Percentiles rank a stretch among this genome's conserved stretches.
Evolutionary conservation across 139 green algal species (phyloP).

Genomic region (Haematococcus lacustris): DNA sequence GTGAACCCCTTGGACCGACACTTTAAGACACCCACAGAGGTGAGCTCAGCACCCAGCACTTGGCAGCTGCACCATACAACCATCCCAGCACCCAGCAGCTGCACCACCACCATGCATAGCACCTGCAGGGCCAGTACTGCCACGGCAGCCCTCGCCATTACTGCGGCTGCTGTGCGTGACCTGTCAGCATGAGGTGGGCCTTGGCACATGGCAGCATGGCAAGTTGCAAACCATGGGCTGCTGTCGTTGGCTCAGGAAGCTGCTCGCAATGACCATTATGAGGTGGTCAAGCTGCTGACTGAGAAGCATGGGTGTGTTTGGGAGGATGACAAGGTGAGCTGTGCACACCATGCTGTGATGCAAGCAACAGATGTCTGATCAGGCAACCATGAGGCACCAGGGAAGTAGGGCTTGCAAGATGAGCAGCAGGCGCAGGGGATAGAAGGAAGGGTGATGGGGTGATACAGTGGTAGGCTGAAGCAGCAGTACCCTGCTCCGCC

Average conservation of each 20-base stretch:
- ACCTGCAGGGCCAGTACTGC: neutral
- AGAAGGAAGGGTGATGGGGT: no score
- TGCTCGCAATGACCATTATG: constrained; percentile 63
- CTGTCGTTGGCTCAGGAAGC: constrained; percentile 41
- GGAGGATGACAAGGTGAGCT: constrained; percentile 41
- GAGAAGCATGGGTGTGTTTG: constrained; percentile 51
- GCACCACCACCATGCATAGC: neutral
- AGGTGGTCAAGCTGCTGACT: constrained; percentile 68
- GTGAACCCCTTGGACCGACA: constrained; percentile 71
- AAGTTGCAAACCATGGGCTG: neutral
- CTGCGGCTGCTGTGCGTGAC: no score
- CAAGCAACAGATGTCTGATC: neutral
- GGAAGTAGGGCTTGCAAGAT: neutral
- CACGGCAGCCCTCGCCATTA: neutral
- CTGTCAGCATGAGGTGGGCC: neutral
- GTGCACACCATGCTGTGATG: neutral
- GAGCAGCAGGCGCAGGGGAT: neutral
- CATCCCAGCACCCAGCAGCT: neutral
- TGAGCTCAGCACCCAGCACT: neutral
- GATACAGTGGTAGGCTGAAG: neutral
- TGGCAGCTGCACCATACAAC: neutral
- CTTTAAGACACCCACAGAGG: constrained; percentile 68
- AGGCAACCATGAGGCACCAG: neutral
- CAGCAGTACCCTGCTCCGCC: neutral
- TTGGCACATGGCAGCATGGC: neutral